A percentile compares a stretch with the other conserved stretches of the same genome.
These are phyloP conservation scores for Collybia nuda DNA, from an alignment of 768 basidiomycete species.

Conservation along the genomic window DNA sequence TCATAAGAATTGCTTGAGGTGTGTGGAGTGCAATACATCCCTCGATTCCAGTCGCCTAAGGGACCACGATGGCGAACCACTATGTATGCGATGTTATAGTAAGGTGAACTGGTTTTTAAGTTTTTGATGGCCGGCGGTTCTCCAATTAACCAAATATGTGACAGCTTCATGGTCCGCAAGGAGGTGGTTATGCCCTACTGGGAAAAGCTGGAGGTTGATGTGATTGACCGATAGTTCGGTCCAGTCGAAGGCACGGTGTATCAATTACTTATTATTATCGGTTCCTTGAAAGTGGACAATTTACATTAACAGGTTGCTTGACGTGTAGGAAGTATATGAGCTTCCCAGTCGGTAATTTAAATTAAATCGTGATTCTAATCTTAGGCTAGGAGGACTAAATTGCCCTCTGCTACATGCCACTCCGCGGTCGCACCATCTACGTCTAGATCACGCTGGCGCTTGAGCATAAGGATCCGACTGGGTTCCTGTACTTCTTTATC, in stretches of 20 bases:
- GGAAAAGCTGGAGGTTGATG: constrained; percentile 35
- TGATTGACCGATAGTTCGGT: background rate
- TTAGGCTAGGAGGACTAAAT: constrained; percentile 45
- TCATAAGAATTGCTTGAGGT: constrained; percentile 79
- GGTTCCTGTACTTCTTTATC: constrained; percentile 25
- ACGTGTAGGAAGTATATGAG: background rate
- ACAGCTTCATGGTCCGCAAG: constrained; percentile 73
- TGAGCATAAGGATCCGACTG: constrained; percentile 43
- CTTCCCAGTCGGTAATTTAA: constrained; percentile 1
- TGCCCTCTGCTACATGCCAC: constrained; percentile 59
- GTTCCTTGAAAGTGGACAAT: background rate
- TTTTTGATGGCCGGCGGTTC: background rate
- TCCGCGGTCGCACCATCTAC: constrained; percentile 65
- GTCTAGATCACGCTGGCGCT: constrained; percentile 57
- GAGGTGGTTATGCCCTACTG: constrained; percentile 72
- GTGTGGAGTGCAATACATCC: constrained; percentile 63
- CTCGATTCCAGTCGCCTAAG: constrained; percentile 74
- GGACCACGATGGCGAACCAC: constrained; percentile 73
- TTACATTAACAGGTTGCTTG: constrained; percentile 5
- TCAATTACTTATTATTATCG: background rate
- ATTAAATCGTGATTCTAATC: background rate
- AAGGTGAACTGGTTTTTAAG: constrained; percentile 42
- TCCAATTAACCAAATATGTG: background rate
- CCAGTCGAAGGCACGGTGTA: background rate
- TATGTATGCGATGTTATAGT: constrained; percentile 71